These are phyloP conservation scores for Calonectria pteridis DNA, from an alignment of 2,329 filamentous ascomycete genomes.

Conservation along the genomic window DNA sequence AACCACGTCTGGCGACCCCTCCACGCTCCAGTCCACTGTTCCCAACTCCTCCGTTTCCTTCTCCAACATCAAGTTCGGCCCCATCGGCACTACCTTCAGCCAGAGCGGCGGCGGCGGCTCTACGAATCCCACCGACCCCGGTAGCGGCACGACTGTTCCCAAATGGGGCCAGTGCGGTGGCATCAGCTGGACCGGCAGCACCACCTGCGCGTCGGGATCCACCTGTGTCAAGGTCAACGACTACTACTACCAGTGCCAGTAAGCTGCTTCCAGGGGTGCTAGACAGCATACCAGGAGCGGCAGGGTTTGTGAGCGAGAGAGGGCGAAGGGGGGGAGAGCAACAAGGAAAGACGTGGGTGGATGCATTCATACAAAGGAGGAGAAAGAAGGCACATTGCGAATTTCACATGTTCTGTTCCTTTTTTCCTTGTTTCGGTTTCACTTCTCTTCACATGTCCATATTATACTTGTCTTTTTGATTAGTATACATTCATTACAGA, in stretches of 20 bases:
- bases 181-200: slow-evolving; percentile 50
- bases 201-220: slow-evolving; percentile 49
- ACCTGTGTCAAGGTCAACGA: slow-evolving; percentile 54
- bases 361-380: neutral
- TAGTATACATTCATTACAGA: slow-evolving; percentile 1
- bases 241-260: slow-evolving; percentile 58
- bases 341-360: neutral
- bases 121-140: slow-evolving; percentile 28
- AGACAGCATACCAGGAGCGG: neutral
- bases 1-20: slow-evolving; percentile 63
- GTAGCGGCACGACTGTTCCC: slow-evolving; percentile 30
- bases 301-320: neutral
- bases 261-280: slow-evolving; percentile 21
- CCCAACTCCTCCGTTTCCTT: slow-evolving; percentile 66
- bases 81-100: slow-evolving; percentile 66
- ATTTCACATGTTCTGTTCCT: neutral
- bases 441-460: slow-evolving; percentile 19
- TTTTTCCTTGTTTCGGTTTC: neutral
- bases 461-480: slow-evolving; percentile 11
- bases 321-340: neutral
- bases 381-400: neutral
- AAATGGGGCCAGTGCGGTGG: slow-evolving; percentile 56
- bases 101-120: slow-evolving; percentile 12
- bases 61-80: slow-evolving; percentile 70
- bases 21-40: slow-evolving; percentile 59